Conservation (phyloP, 805 yeast genomes). For the Metschnikowia proteae region DNA sequence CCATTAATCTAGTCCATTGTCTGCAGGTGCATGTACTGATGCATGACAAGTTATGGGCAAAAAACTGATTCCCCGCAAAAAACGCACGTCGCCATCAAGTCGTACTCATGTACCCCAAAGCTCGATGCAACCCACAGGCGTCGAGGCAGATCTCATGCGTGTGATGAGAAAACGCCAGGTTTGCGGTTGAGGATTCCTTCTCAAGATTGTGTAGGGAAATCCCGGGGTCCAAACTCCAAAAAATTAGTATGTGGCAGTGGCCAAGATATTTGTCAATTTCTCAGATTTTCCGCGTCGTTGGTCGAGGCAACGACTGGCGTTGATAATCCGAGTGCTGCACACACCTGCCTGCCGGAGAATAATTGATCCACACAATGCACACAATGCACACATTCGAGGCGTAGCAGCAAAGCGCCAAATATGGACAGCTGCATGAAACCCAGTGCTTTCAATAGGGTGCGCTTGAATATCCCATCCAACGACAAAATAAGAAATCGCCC, state of each 20-base stretch:
- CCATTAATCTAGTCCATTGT: background rate
- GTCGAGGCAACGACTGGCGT: background rate
- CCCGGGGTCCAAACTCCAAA: too few species aligned
- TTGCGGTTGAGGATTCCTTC: background rate
- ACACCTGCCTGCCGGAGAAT: slow-evolving; percentile 1
- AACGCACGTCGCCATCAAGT: background rate
- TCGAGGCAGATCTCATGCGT: background rate
- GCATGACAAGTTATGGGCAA: background rate
- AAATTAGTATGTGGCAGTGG: too few species aligned
- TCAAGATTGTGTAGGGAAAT: too few species aligned
- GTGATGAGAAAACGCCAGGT: background rate
- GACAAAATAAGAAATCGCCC: too few species aligned
- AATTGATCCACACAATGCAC: slow-evolving; percentile 5
- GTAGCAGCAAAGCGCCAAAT: background rate
- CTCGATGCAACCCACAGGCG: background rate
- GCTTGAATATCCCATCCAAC: too few species aligned
- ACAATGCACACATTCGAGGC: slow-evolving; percentile 1
- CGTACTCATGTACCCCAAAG: slow-evolving; percentile 1
- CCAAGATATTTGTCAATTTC: too few species aligned
- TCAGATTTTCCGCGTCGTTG: too few species aligned
- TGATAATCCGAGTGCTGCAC: slow-evolving; percentile 4
- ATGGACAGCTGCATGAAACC: background rate
- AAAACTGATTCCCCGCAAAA: background rate
- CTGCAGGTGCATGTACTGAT: background rate
- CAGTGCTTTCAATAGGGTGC: too few species aligned